Base-by-base conservation (phyloP, 1,284 basidiomycete species). In the Takashimella koratensis region DNA sequence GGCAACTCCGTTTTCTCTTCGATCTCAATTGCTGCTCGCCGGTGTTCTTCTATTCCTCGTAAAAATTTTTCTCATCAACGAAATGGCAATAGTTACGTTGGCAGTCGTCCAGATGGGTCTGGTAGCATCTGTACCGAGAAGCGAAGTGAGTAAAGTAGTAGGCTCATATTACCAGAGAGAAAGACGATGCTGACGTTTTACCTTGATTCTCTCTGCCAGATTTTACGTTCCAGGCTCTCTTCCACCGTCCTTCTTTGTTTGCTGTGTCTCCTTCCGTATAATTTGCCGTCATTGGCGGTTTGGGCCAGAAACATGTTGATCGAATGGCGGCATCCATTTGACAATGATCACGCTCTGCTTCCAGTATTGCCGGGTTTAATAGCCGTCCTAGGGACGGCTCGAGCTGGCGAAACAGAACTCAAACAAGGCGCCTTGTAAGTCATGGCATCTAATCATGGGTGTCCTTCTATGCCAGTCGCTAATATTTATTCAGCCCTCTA, bases 201-300 rank as follows among this genome's bases (percentile, higher is more conserved):
- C 16, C 3, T 43, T 50, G 19, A 30, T 23, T 43, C 39, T 23
- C 20, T 50, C 48, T 20, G 41, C 48, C 6, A 16, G 10, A 4
- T 26, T 22, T n/a, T 19, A 43, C 24, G 22, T 27, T 5, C n/a
- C 8, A 8, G 11, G 5, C 6, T 10, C 48, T 53, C 71, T 27
- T 70, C 81, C 45, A 82, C 88, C 60, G 46, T 88, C 0, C 73
- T 95, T 10, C 74, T 93, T 43, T 75, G 92, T n/a, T 84, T 93
- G 81, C 85, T 88, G 10, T 86, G 85, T 81, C 79, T 96, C 1
- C 75, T 95, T 0, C 94, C 94, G 0, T 79, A 91, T 48, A 82
- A 83, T 8, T 87, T 84, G 0, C 86, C 90, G 0, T 85, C 88
- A 10, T 78, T 98, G 21, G 84, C 84, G 1, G 91, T 96, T 0